Conservation (phyloP, 2,329 filamentous ascomycete genomes). For the Paecilomyces sp. region DNA sequence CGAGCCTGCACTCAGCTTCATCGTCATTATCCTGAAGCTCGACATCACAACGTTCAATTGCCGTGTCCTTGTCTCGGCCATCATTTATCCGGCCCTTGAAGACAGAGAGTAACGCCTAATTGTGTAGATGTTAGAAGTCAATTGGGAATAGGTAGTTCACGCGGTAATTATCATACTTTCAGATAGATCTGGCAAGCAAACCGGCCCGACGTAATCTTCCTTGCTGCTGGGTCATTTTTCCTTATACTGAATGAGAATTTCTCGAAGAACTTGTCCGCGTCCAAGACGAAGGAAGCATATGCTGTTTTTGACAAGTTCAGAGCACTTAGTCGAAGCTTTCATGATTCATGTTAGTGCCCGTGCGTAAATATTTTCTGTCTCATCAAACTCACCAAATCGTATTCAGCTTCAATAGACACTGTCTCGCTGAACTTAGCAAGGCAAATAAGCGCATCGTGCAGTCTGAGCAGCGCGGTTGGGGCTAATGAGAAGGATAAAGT, state of each 20-base stretch:
- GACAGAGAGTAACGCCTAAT: constrained; percentile 51
- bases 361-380: background rate
- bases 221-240: constrained; percentile 11
- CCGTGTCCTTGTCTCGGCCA: constrained; percentile 49
- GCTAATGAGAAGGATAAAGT: constrained; percentile 46
- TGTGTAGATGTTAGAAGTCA: constrained; percentile 4
- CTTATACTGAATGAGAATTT: constrained; percentile 47
- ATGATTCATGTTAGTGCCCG: background rate
- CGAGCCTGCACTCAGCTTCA: constrained; percentile 53
- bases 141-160: background rate
- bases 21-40: constrained; percentile 50
- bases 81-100: constrained; percentile 54
- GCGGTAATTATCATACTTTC: constrained; percentile 36
- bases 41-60: constrained; percentile 56
- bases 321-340: constrained; percentile 52
- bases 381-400: constrained; percentile 42
- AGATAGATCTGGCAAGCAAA: constrained; percentile 56
- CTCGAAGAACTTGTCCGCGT: constrained; percentile 49
- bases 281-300: constrained; percentile 54
- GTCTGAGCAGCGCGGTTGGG: constrained; percentile 47
- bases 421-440: constrained; percentile 58
- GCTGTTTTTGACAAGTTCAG: constrained; percentile 58
- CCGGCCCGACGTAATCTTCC: constrained; percentile 34
- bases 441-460: constrained; percentile 55
- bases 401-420: constrained; percentile 55